These are phyloP conservation scores for Gautieria morchelliformis DNA, from an alignment of 768 basidiomycete species.

Conservation along the genomic window DNA sequence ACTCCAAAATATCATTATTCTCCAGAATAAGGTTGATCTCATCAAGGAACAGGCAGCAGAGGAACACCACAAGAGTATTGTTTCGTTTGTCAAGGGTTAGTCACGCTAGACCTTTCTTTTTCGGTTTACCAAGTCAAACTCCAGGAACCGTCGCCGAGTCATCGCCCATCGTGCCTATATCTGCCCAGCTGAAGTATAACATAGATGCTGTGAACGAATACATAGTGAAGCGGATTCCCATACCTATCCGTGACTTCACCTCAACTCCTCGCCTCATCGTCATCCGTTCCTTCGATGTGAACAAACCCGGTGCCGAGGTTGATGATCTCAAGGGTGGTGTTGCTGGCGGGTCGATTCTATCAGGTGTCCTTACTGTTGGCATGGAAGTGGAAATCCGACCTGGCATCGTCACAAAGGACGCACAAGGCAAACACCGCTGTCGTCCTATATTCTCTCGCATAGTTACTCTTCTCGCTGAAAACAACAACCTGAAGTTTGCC, in stretches of 20 bases:
- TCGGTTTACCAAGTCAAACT: background rate
- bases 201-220: constrained; percentile 99
- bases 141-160: constrained; percentile 92
- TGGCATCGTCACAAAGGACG: constrained; percentile 94
- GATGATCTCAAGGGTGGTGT: constrained; percentile 97
- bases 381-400: constrained; percentile 96
- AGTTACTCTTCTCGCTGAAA: constrained; percentile 89
- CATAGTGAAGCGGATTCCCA: constrained; percentile 93
- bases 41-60: constrained; percentile 92
- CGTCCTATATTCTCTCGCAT: constrained; percentile 90
- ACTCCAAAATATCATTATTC: constrained; percentile 91
- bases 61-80: constrained; percentile 94
- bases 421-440: constrained; percentile 80
- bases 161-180: constrained; percentile 98
- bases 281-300: constrained; percentile 98
- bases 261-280: constrained; percentile 91
- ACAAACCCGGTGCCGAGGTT: constrained; percentile 96
- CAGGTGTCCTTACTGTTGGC: constrained; percentile 82
- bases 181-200: constrained; percentile 97
- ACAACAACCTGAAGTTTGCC: constrained; percentile 87
- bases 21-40: constrained; percentile 98
- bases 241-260: constrained; percentile 87
- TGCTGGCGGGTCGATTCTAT: constrained; percentile 92
- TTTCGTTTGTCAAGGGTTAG: constrained; percentile 88
- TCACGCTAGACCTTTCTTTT: background rate